Conservation (phyloP, 2,329 filamentous ascomycete genomes). For the Blastomyces gilchristii region DNA sequence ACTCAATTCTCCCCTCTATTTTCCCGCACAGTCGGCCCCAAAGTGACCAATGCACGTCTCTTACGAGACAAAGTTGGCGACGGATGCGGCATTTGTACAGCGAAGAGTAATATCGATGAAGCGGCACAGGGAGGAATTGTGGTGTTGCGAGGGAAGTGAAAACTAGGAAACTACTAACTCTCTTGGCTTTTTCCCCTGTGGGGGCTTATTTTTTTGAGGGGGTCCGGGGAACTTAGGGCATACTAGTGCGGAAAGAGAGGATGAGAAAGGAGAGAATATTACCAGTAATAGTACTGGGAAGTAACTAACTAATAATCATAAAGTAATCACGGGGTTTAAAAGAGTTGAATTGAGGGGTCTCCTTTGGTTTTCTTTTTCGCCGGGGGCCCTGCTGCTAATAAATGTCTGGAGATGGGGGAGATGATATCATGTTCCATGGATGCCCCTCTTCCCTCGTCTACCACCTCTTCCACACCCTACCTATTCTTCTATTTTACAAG, state of each 20-base stretch:
- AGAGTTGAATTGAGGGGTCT: neutral
- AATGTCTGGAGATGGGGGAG: neutral
- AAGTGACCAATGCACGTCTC: constrained; percentile 76
- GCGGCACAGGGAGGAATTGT: neutral
- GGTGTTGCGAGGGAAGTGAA: neutral
- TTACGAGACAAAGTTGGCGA: constrained; percentile 55
- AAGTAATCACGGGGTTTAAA: neutral
- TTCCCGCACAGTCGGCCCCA: constrained; percentile 60
- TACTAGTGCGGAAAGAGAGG: neutral
- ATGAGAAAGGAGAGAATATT: neutral
- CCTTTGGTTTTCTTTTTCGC: too few relatives aligned
- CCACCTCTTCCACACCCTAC: neutral
- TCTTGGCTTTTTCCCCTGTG: neutral
- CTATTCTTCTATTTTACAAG: neutral
- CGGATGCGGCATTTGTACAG: constrained; percentile 32
- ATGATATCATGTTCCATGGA: neutral
- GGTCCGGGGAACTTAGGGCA: neutral
- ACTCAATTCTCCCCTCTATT: constrained; percentile 10
- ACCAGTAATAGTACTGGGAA: neutral
- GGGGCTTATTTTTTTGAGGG: neutral
- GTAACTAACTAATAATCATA: neutral
- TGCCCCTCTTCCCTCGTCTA: neutral
- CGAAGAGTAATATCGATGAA: constrained; percentile 26
- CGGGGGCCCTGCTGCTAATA: too few relatives aligned
- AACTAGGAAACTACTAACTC: neutral